A percentile compares a stretch with the other conserved stretches of the same genome.
Evolutionary conservation across 768 basidiomycete genomes (phyloP).

Genomic region (Xerocomellus dryophilus): DNA sequence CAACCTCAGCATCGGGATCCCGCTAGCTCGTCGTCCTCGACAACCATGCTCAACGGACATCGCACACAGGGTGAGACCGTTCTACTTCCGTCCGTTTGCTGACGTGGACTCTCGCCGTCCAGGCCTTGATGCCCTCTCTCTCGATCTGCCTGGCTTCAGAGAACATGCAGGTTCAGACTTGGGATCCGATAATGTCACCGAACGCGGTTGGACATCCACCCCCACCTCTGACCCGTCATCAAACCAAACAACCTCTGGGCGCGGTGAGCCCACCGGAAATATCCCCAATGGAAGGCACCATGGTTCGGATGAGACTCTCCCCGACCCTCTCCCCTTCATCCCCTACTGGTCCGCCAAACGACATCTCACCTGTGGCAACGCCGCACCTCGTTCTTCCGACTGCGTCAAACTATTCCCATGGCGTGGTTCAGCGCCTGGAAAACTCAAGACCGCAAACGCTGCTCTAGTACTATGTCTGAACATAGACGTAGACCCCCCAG

Average conservation of each 20-base stretch:
- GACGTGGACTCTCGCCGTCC: slow-evolving; percentile 1
- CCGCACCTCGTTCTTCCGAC: slow-evolving; percentile 65
- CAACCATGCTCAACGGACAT: slow-evolving; percentile 32
- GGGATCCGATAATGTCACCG: slow-evolving; percentile 55
- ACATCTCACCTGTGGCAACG: slow-evolving; percentile 88
- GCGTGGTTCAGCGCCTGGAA: slow-evolving; percentile 76
- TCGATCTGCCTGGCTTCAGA: slow-evolving; percentile 10
- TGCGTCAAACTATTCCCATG: slow-evolving; percentile 68
- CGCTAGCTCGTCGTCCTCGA: not conserved
- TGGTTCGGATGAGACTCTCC: slow-evolving; percentile 45
- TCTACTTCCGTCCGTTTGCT: not conserved
- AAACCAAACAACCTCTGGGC: slow-evolving; percentile 33
- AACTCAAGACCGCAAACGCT: slow-evolving; percentile 89
- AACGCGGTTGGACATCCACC: slow-evolving; percentile 47
- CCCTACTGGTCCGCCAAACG: slow-evolving; percentile 88
- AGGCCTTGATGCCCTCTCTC: slow-evolving; percentile 20
- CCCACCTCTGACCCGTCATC: slow-evolving; percentile 52
- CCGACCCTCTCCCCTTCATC: slow-evolving; percentile 55
- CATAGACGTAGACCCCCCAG: slow-evolving; percentile 97
- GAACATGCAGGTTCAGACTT: slow-evolving; percentile 27
- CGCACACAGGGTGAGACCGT: slow-evolving; percentile 20
- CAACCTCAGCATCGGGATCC: slow-evolving; percentile 1
- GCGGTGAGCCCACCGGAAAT: slow-evolving; percentile 29
- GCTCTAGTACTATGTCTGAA: slow-evolving; percentile 90
- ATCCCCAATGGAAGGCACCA: slow-evolving; percentile 35